Percentiles rank a stretch among this genome's conserved stretches.
Evolutionary conservation across 345 rosid genomes (phyloP).

Genomic region (Mallotus nudiflorus): DNA sequence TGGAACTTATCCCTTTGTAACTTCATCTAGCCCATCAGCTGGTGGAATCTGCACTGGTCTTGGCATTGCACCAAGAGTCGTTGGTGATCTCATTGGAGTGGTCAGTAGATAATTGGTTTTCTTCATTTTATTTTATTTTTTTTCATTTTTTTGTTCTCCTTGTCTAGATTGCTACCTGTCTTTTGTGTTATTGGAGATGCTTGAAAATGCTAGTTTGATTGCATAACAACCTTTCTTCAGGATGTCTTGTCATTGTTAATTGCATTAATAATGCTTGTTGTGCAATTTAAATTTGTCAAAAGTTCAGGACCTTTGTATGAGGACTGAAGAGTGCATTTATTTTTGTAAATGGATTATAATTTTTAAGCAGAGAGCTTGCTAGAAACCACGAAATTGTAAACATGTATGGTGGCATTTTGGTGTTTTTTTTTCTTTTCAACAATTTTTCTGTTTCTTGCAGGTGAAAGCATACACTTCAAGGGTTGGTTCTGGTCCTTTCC

Average conservation of each 20-base stretch:
- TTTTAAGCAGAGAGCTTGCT: too few relatives aligned
- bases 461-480: slow-evolving; percentile 98
- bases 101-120: too few relatives aligned
- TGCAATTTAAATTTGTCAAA: too few relatives aligned
- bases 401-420: background rate
- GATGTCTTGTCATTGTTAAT: background rate
- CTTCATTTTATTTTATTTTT: background rate
- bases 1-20: slow-evolving; percentile 96
- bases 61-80: slow-evolving; percentile 87
- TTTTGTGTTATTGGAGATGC: background rate
- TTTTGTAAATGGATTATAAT: background rate
- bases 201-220: background rate
- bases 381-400: too few relatives aligned
- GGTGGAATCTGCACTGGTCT: slow-evolving; percentile 97
- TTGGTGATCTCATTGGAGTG: slow-evolving; percentile 95
- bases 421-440: background rate
- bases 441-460: slow-evolving; percentile 33
- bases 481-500: slow-evolving; percentile 99
- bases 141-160: background rate
- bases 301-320: background rate
- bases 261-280: background rate
- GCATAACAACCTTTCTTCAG: background rate
- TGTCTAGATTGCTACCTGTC: background rate
- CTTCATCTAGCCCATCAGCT: slow-evolving; percentile 96
- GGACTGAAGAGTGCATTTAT: background rate